Evolutionary conservation across 441 rosid species (phyloP).

Genomic region (Brassica hybrid): DNA sequence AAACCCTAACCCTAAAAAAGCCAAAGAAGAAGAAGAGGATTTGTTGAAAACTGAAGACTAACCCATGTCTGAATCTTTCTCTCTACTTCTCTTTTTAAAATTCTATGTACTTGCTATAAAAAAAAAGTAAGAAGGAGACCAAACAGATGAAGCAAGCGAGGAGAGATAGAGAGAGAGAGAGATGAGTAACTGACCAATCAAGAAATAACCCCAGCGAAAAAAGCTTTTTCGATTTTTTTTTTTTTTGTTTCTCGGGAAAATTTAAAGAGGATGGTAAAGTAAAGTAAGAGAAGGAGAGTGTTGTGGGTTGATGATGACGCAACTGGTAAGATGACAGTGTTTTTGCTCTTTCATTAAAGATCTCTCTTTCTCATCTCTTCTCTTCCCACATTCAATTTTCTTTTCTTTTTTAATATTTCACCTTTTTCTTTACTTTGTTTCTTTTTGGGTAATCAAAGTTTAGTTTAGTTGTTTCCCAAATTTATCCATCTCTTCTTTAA

Average conservation of each 20-base stretch:
- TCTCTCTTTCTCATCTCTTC: conserved; percentile 13
- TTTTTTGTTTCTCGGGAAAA: not conserved
- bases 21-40: not conserved
- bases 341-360: conserved; percentile 23
- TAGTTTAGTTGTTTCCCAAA: not conserved
- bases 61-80: conserved; percentile 31
- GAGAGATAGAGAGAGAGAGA: conserved; percentile 18
- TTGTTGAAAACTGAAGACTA: conserved; percentile 21
- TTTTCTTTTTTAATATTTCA: not conserved
- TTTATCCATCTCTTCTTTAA: conserved; percentile 1
- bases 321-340: conserved; percentile 39
- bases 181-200: conserved; percentile 38
- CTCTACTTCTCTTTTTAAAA: not conserved
- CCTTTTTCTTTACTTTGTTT: not conserved
- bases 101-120: conserved; percentile 4
- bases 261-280: conserved; percentile 7
- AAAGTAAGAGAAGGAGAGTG: conserved; percentile 5
- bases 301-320: conserved; percentile 43
- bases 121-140: conserved; percentile 19
- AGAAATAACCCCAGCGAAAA: conserved; percentile 31
- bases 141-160: conserved; percentile 27
- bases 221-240: conserved; percentile 8
- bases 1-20: conserved; percentile 37
- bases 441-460: conserved; percentile 20
- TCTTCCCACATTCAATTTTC: conserved; percentile 20